Evolutionary conservation across 129 eudicot genomes (phyloP), one percentile per base, ranked within the genome.

Genomic region (Deinandra increscens): DNA sequence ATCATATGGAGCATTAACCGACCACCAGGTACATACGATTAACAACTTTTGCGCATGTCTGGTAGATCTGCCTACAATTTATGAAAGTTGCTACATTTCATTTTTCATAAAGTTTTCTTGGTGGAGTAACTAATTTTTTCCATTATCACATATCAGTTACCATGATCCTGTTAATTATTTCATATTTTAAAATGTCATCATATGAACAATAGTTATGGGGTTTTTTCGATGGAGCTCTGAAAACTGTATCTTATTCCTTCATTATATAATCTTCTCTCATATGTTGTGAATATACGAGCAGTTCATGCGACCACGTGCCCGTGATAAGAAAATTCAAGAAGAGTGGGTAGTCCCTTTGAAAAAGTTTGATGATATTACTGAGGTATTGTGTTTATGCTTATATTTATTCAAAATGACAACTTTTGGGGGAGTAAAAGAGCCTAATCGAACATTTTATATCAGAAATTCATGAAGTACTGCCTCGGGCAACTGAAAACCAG

Each of bases 221-320:
- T 39, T 19, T 17, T 41, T 34, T 22, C 42, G 15, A 64, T 42
- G 4, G 23, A 63, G 69, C 49, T 42, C 9, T 63, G 33, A 63
- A 11, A 63, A n/a, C 10, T 63, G 0, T 15, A 66, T 26, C n/a
- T 0, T 26, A 31, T 15, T 10, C 17, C 14, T 43, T 19, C 9
- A 8, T 36, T 36, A 23, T 42, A 31, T 26, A 8, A 39, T 14
- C 49, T 33, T 46, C 55, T 22, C 54, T 67, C 76, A 59, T 51
- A 34, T 80, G 50, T 19, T 77, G 53, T 71, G 31, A 75, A 31
- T 74, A 26, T 79, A 42, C 50, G 64, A 60, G 75, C 81, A 93
- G 98, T 93, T 93, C 83, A 83, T 89, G 96, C 81, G 98, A 19
- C 96, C 98, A 77, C 87, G 95, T 41, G 54, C 96, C 48, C 96